A percentile compares a stretch with the other conserved stretches of the same genome.
Evolutionary conservation across 805 yeast species (phyloP).

Genomic region (Pichia exigua): DNA sequence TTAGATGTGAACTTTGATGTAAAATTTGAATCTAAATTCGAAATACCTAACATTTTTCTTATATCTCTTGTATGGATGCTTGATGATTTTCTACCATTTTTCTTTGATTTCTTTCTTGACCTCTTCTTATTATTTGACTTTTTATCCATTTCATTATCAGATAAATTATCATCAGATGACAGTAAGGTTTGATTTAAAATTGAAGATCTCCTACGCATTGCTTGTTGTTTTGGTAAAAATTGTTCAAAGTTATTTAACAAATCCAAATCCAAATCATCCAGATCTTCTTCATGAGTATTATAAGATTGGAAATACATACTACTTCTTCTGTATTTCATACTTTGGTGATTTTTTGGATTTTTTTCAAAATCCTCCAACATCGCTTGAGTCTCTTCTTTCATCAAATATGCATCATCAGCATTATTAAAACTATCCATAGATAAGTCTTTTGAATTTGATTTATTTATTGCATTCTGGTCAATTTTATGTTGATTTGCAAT

Average conservation of each 20-base stretch:
- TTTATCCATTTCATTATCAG: constrained; percentile 18
- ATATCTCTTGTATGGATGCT: constrained; percentile 23
- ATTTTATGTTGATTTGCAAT: constrained; percentile 12
- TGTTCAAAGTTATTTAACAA: constrained; percentile 13
- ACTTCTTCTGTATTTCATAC: constrained; percentile 10
- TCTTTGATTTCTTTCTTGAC: constrained; percentile 4
- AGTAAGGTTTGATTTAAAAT: constrained; percentile 29
- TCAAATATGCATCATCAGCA: constrained; percentile 28
- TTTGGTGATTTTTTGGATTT: constrained; percentile 1
- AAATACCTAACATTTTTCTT: constrained; percentile 12
- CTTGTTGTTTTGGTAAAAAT: constrained; percentile 15
- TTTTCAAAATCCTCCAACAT: constrained; percentile 33
- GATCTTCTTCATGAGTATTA: constrained; percentile 26
- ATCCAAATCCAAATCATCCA: constrained; percentile 25
- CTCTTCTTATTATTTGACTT: constrained; percentile 1
- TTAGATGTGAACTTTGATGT: constrained; percentile 11
- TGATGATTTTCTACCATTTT: not conserved
- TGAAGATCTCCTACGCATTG: constrained; percentile 37
- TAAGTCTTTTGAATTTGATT: constrained; percentile 3
- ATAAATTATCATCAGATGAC: constrained; percentile 21
- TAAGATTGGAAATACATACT: constrained; percentile 10
- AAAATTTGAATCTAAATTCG: constrained; percentile 11
- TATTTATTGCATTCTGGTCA: constrained; percentile 6
- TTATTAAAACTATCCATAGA: constrained; percentile 5
- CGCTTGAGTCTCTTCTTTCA: constrained; percentile 37